A percentile compares a stretch with the other conserved stretches of the same genome.
phyloP scores from a whole-genome alignment of 331 rosid species.

The Acacia concinna region DNA sequence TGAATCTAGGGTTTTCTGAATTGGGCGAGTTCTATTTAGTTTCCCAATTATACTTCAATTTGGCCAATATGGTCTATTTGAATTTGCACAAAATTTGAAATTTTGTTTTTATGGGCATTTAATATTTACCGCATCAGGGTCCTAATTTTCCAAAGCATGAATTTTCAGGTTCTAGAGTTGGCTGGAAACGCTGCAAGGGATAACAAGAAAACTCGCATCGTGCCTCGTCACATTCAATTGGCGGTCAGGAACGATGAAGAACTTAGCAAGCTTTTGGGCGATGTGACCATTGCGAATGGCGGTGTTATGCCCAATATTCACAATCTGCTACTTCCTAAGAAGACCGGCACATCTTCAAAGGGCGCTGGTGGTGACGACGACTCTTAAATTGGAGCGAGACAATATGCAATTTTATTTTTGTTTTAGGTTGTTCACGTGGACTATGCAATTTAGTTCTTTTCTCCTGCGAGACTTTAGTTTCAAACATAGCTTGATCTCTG shows the following conservation, averaged over 20 bases:
- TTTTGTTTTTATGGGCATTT: neutral
- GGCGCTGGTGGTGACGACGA: constrained; percentile 67
- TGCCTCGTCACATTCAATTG: constrained; percentile 84
- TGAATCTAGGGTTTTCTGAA: constrained; percentile 47
- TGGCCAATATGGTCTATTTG: neutral
- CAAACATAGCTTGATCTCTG: neutral
- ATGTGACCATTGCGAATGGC: constrained; percentile 89
- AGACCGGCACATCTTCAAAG: constrained; percentile 69
- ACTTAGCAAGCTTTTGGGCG: constrained; percentile 89
- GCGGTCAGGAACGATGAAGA: constrained; percentile 89
- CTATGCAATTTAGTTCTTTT: neutral
- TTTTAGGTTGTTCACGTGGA: neutral
- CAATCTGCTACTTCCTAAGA: constrained; percentile 83
- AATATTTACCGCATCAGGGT: neutral
- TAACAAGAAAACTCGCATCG: constrained; percentile 88
- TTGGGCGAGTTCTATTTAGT: neutral
- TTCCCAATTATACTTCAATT: neutral
- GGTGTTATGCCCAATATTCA: constrained; percentile 98
- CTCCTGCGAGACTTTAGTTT: neutral
- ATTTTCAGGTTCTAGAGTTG: constrained; percentile 68
- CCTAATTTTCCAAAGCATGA: neutral
- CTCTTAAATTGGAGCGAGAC: constrained; percentile 23
- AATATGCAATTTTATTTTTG: neutral
- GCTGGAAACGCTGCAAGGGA: constrained; percentile 94
- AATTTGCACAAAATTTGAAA: too few relatives aligned